Evolutionary conservation across 2,329 filamentous ascomycete species (phyloP), one percentile per base, ranked within the genome.

Genomic region (Colletotrichum euphorbiae): DNA sequence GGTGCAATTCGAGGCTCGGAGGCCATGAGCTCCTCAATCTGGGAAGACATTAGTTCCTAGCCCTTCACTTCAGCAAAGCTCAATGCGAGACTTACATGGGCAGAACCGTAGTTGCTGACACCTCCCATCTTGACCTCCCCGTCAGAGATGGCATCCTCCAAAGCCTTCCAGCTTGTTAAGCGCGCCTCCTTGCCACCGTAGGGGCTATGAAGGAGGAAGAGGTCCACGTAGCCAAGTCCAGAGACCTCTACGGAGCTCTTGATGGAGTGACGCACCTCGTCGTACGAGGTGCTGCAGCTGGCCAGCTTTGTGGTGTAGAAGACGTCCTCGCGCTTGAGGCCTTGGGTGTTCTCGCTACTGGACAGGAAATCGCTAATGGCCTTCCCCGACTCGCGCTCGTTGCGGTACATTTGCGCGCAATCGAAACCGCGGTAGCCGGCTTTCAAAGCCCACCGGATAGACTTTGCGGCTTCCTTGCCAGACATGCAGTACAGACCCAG

Each of bases 301-400:
- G 88, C 89, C 13, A 96, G 84, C 80, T 96, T 97, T 40, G 90
- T 91, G 0, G 93, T 96, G 77, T 93, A 94, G 78, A 93, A 93
- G 60, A 96, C 82, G 73, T 94, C 89, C 64, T 90, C 86, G 5
- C 93, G 86, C 70, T 82, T 85, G 31, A 93, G 76, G 0, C 81
- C 83, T 0, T 81, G 73, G 0, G 77, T 80, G 70, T 88, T 87
- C 12, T 80, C 78, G 3, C 73, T 74, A 59, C 81, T 80, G 42
- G 78, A 73, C 3, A 92, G 79, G 72, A 87, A 92, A 19, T 83
- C 79, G 3, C 77, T 76, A 70, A 96, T 90, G 8, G 91, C 90
- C 36, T 83, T 80, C 1, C 92, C 92, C 13, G 90, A 88, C 72
- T 92, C 86, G 40, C 82, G 82, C 78, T 96, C 93, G 70, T 96